Evolutionary conservation across 768 basidiomycete genomes (phyloP).

Genomic region (Kondoa subrosea): DNA sequence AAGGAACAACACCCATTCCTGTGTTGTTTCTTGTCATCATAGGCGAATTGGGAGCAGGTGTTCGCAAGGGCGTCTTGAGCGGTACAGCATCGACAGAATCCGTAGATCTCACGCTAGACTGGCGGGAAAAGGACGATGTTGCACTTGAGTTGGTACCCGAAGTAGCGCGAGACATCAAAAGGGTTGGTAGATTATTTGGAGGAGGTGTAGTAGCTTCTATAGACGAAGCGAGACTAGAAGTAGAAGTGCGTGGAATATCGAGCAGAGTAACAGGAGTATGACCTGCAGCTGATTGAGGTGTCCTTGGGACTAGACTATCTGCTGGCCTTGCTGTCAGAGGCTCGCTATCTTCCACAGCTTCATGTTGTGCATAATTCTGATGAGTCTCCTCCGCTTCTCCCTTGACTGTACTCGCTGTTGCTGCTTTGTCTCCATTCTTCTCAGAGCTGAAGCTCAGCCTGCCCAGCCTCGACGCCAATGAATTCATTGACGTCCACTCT

Average conservation of each 20-base stretch:
- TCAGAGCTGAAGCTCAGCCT: not conserved
- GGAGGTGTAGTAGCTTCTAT: not conserved
- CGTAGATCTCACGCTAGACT: conserved; percentile 14
- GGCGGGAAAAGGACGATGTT: conserved; percentile 14
- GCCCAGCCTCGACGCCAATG: not conserved
- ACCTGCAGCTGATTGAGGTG: not conserved
- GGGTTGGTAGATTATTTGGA: not conserved
- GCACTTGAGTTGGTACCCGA: conserved; percentile 13
- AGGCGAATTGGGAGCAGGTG: conserved; percentile 1
- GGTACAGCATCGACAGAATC: conserved; percentile 14
- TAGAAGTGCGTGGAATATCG: not conserved
- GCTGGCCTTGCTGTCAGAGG: no score
- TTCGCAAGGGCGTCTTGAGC: conserved; percentile 17
- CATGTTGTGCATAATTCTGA: no score
- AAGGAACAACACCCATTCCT: not conserved
- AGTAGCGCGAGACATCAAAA: not conserved
- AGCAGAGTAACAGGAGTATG: not conserved
- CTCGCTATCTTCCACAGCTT: no score
- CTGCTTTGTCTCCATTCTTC: not conserved
- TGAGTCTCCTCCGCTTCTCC: no score
- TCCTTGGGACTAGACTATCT: no score
- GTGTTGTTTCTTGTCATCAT: not conserved
- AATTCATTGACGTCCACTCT: no score
- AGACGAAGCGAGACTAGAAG: not conserved
- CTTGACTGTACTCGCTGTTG: no score